A percentile compares a stretch with the other conserved stretches of the same genome.
phyloP scores from a whole-genome alignment of 2,329 filamentous ascomycete genomes.

The Colletotrichum shisoi region DNA sequence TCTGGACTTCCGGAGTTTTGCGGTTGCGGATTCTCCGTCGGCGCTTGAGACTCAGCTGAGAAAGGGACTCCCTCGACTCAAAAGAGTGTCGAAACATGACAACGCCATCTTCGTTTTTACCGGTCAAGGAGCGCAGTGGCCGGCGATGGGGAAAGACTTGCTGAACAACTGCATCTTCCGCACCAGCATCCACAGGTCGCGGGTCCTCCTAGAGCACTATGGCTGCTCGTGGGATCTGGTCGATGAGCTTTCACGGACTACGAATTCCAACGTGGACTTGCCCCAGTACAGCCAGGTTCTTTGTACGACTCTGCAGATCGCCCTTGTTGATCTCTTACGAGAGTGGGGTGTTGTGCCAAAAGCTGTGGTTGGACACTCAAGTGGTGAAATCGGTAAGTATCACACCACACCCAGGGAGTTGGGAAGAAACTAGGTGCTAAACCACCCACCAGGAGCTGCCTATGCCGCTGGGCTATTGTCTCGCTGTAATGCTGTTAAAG shows the following conservation, averaged over 20 bases:
- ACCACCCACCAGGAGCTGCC: constrained; percentile 46
- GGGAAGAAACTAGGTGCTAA: too few species aligned
- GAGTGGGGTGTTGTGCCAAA: constrained; percentile 51
- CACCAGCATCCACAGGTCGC: constrained; percentile 14
- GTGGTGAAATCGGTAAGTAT: constrained; percentile 28
- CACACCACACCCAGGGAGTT: too few species aligned
- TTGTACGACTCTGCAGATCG: constrained; percentile 58
- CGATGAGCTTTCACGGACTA: constrained; percentile 4
- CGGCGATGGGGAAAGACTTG: constrained; percentile 47
- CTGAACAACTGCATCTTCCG: constrained; percentile 38
- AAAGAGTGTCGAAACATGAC: constrained; percentile 11
- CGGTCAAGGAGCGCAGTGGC: constrained; percentile 52
- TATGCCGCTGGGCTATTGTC: constrained; percentile 50
- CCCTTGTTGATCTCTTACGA: constrained; percentile 53
- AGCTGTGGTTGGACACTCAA: constrained; percentile 20
- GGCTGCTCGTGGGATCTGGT: constrained; percentile 23
- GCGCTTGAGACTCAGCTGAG: constrained; percentile 10
- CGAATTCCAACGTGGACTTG: constrained; percentile 3
- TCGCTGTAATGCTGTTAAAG: constrained; percentile 44
- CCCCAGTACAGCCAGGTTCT: constrained; percentile 49
- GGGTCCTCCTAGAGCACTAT: constrained; percentile 9
- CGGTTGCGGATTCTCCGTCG: constrained; percentile 4
- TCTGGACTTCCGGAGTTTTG: constrained; percentile 17
- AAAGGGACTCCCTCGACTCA: constrained; percentile 2
- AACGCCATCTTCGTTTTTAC: constrained; percentile 46